phyloP scores from a whole-genome alignment of 345 rosid species.

The Eucalyptus globulus region DNA sequence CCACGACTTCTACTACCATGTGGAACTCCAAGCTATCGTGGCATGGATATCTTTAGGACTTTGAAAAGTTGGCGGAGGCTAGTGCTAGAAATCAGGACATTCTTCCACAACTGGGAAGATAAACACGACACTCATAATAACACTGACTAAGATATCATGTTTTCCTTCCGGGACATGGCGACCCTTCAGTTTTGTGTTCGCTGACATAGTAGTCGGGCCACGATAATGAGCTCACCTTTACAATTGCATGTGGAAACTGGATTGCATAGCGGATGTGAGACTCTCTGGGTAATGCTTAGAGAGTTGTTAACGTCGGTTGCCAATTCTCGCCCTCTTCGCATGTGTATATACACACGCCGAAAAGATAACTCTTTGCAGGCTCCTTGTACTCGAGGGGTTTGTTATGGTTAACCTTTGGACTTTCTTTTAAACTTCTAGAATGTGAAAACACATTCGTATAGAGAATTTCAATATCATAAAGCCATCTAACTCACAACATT shows the following conservation, averaged over 20 bases:
- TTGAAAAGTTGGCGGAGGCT: background rate
- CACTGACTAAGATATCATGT: background rate
- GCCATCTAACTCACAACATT: background rate
- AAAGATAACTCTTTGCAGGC: background rate
- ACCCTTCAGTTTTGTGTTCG: background rate
- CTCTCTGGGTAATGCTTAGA: background rate
- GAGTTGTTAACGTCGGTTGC: background rate
- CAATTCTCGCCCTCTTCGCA: background rate
- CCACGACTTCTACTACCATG: background rate
- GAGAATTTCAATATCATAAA: background rate
- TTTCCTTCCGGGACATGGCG: background rate
- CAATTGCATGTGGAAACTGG: background rate
- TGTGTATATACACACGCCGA: background rate
- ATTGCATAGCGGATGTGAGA: background rate
- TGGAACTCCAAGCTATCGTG: background rate
- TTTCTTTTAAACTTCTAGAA: background rate
- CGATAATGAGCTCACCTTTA: background rate
- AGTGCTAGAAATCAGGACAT: background rate
- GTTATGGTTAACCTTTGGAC: background rate
- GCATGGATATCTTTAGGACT: background rate
- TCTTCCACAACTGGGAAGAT: background rate
- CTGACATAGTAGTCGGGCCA: background rate
- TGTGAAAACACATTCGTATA: background rate
- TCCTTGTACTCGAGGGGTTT: background rate
- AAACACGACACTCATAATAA: background rate